Evolutionary conservation across 495 filamentous ascomycete species (phyloP), one percentile per base, ranked within the genome.

Genomic region (Pyronema omphalodes): DNA sequence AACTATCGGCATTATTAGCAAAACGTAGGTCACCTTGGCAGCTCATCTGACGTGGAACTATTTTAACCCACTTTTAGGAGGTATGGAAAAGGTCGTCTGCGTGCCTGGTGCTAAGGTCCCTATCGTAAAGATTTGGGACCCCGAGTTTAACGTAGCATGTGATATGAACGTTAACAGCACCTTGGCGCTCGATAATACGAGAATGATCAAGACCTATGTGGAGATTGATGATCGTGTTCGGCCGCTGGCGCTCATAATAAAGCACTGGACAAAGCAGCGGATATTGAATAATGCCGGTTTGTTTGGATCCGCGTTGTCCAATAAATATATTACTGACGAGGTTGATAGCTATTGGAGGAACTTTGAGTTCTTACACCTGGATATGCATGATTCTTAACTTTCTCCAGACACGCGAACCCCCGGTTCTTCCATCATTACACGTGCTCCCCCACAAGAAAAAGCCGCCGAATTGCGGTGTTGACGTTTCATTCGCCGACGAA

Each of bases 81-180:
- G 91, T 52, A 98, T 98, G 91, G 74, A 95, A 68, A 82, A 81
- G 57, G 88, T 98, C 7, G 82, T 94, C 39, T 98, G 91, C 63
- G 83, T 96, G 6, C 83, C 84, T 18, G 83, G 83, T 39, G 91
- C 91, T 11, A 95, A 94, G 67, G 93, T 98, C 12, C 89, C 93
- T 8, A 98, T 98, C 58, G 91, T 98, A 51, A 98, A 96, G 70
- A 89, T 94, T 46, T 96, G 88, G 88, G 91, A 98, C 64, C 93
- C 91, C 0, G 87, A 94, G 67, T 73, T 94, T 19, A 70, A 77
- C 37, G 71, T 98, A 55, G 83, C 87, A n/a, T 94, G 87, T 60
- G 91, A 98, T 65, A 91, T 98, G 83, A 98, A 96, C 55, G 87
- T 96, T 69, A 98, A 98, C 70, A 98, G 94, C 58, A 88, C 88